A percentile compares a stretch with the other conserved stretches of the same genome.
Evolutionary conservation across 2,329 filamentous ascomycete species (phyloP).

Genomic region (Alternaria solani): DNA sequence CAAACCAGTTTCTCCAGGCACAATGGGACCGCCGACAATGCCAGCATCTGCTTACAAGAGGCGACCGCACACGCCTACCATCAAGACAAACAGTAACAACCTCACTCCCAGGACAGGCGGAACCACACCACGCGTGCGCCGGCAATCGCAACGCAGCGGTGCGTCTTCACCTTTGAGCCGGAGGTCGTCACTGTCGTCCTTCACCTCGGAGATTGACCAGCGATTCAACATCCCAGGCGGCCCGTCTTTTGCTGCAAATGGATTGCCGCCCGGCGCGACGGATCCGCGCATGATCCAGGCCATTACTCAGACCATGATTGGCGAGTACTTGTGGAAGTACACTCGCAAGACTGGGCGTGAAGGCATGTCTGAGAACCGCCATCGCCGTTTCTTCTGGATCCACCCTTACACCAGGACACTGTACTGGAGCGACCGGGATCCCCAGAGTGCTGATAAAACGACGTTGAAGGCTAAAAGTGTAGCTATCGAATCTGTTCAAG

Average conservation of each 20-base stretch:
- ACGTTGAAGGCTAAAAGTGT: slow-evolving; percentile 89
- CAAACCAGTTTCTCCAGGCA: slow-evolving; percentile 55
- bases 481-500: slow-evolving; percentile 88
- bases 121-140: slow-evolving; percentile 63
- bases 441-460: slow-evolving; percentile 76
- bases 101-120: slow-evolving; percentile 57
- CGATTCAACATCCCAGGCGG: slow-evolving; percentile 76
- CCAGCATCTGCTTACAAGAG: slow-evolving; percentile 77
- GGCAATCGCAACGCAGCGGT: slow-evolving; percentile 56
- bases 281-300: slow-evolving; percentile 99
- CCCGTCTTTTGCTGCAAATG: slow-evolving; percentile 59
- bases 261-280: slow-evolving; percentile 72
- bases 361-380: slow-evolving; percentile 86
- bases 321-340: slow-evolving; percentile 99
- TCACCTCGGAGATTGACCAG: slow-evolving; percentile 90
- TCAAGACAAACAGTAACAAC: slow-evolving; percentile 54
- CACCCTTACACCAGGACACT: slow-evolving; percentile 95
- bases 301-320: slow-evolving; percentile 99
- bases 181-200: slow-evolving; percentile 91
- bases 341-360: slow-evolving; percentile 91
- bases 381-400: slow-evolving; percentile 98
- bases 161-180: slow-evolving; percentile 64
- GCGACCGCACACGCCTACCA: slow-evolving; percentile 51
- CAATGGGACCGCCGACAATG: slow-evolving; percentile 85
- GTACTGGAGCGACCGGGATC: slow-evolving; percentile 95